phyloP scores from a whole-genome alignment of 2,329 filamentous ascomycete genomes.

The Phaeosphaeria sp. region DNA sequence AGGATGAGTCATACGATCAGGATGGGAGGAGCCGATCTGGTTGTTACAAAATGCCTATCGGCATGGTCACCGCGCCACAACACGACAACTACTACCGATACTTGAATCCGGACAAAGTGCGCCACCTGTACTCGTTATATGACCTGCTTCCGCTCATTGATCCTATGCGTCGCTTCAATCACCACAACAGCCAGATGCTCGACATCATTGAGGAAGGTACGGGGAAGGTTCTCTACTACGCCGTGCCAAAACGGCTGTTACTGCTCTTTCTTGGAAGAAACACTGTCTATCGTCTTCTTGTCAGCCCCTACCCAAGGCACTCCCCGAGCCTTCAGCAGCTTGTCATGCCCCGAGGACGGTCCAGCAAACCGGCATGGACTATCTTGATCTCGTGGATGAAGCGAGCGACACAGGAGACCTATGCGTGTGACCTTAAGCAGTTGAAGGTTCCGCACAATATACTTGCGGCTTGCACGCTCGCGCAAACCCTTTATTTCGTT shows the following conservation, averaged over 20 bases:
- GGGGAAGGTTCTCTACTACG: slow-evolving; percentile 1
- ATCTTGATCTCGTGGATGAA: slow-evolving; percentile 33
- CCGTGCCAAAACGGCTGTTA: slow-evolving; percentile 26
- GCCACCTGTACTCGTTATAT: slow-evolving; percentile 21
- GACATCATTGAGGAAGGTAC: slow-evolving; percentile 24
- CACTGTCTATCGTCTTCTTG: slow-evolving; percentile 16
- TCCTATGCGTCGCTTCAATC: slow-evolving; percentile 18
- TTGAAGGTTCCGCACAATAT: slow-evolving; percentile 22
- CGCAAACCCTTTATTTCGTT: slow-evolving; percentile 23
- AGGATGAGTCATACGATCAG: background rate
- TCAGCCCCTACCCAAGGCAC: slow-evolving; percentile 8
- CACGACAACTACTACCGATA: slow-evolving; percentile 1
- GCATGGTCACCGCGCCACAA: background rate
- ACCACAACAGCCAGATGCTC: slow-evolving; percentile 9
- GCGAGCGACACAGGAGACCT: slow-evolving; percentile 21
- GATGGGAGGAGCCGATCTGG: background rate
- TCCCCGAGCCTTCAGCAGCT: slow-evolving; percentile 17
- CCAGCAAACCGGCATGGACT: slow-evolving; percentile 18
- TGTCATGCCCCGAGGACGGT: slow-evolving; percentile 11
- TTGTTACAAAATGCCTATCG: background rate
- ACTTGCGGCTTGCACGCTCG: slow-evolving; percentile 30
- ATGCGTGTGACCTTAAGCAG: slow-evolving; percentile 15
- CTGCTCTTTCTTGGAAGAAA: slow-evolving; percentile 24
- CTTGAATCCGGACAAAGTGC: slow-evolving; percentile 26
- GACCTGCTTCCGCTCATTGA: slow-evolving; percentile 20